Conservation (phyloP, 371 early-diverging fungal species). For the Basidiobolus meristosporus region DNA sequence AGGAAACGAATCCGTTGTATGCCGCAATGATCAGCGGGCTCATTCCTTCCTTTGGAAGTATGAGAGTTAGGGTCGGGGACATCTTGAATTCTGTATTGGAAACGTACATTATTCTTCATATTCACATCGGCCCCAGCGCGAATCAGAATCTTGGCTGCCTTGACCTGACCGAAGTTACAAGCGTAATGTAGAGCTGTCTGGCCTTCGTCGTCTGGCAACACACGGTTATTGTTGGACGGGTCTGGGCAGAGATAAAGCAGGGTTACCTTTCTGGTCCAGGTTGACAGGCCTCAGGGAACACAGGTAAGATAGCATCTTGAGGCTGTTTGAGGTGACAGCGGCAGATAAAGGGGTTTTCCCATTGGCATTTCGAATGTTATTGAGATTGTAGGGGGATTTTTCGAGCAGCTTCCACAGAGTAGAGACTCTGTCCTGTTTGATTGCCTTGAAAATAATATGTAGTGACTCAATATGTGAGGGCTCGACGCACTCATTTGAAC, state of each 20-base stretch:
- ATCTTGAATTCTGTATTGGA: too few species aligned
- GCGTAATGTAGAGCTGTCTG: constrained; percentile 19
- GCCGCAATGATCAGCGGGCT: constrained; percentile 18
- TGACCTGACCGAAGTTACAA: constrained; percentile 10
- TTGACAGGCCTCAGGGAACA: too few species aligned
- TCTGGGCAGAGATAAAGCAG: too few species aligned
- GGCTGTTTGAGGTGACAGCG: too few species aligned
- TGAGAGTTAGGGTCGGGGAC: too few species aligned
- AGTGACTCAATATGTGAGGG: too few species aligned
- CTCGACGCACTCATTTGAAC: too few species aligned
- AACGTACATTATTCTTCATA: constrained; percentile 8
- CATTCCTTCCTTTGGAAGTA: constrained; percentile 2
- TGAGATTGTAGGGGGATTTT: constrained; percentile 2
- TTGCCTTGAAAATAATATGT: too few species aligned
- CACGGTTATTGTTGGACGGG: too few species aligned
- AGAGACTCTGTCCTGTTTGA: background rate
- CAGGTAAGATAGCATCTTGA: too few species aligned
- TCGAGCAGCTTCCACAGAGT: background rate
- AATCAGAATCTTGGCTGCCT: constrained; percentile 11
- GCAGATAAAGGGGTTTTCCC: constrained; percentile 6
- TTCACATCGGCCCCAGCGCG: constrained; percentile 11
- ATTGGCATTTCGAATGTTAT: constrained; percentile 6
- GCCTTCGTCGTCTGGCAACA: constrained; percentile 12
- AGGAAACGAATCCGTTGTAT: constrained; percentile 13
- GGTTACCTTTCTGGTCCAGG: too few species aligned